A percentile compares a stretch with the other conserved stretches of the same genome.
Conservation (phyloP, 768 basidiomycete species). For the Mycena belliarum region DNA sequence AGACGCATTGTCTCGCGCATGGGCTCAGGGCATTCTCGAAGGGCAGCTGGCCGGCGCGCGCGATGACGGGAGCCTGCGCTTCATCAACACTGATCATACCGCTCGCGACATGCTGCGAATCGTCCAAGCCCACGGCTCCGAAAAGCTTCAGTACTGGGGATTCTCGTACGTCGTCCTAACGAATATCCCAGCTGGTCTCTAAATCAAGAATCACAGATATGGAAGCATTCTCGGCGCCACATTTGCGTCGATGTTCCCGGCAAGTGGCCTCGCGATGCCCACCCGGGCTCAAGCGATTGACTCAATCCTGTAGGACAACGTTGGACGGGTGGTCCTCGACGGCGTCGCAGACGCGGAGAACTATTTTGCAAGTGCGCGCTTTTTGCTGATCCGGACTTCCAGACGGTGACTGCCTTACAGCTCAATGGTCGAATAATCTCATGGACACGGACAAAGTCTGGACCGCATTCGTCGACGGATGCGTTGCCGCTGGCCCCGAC, state of each 20-base stretch:
- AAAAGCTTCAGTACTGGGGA: conserved; percentile 21
- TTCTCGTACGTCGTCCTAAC: conserved; percentile 21
- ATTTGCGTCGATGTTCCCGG: conserved; percentile 23
- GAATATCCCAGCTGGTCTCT: too few relatives aligned
- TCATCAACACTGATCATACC: conserved; percentile 20
- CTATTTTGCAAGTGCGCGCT: conserved; percentile 12
- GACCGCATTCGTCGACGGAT: conserved; percentile 36
- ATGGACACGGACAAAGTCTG: conserved; percentile 36
- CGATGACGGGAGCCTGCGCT: conserved; percentile 16
- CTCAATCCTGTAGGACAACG: conserved; percentile 5
- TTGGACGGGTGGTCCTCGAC: conserved; percentile 18
- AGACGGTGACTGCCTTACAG: too few relatives aligned
- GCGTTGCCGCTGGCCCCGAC: conserved; percentile 37
- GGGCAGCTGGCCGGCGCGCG: conserved; percentile 8
- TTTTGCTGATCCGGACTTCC: background rate
- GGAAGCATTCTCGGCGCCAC: conserved; percentile 19
- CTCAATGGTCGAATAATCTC: too few relatives aligned
- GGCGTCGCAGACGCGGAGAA: conserved; percentile 15
- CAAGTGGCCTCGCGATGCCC: background rate
- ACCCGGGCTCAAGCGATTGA: background rate
- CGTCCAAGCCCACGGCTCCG: conserved; percentile 11
- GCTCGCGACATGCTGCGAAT: conserved; percentile 25
- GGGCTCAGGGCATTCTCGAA: conserved; percentile 6
- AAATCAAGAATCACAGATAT: background rate
- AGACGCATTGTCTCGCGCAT: conserved; percentile 3